Evolutionary conservation across 164 flowering plant species (phyloP).

Genomic region (Macadamia integrifolia): DNA sequence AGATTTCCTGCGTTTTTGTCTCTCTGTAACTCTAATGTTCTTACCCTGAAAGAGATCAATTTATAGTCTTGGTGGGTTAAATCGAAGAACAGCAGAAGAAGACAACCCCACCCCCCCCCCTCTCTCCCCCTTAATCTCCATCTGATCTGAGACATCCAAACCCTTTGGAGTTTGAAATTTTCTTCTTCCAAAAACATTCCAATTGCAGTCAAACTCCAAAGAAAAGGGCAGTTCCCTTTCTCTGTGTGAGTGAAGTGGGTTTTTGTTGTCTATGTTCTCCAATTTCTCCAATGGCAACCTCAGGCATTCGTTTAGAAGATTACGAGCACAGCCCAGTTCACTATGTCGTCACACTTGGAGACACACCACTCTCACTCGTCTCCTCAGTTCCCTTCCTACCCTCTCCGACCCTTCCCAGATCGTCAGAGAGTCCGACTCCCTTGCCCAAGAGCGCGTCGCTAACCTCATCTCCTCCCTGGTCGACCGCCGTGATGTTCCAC

Average conservation of each 20-base stretch:
- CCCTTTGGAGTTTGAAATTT: no score
- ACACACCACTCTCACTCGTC: conserved; percentile 53
- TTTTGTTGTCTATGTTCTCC: no score
- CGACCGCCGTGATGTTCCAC: conserved; percentile 87
- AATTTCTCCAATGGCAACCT: background rate
- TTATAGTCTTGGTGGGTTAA: no score
- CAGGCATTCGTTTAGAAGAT: conserved; percentile 22
- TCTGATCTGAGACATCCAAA: no score
- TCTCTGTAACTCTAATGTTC: no score
- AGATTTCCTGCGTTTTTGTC: no score
- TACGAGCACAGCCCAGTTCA: conserved; percentile 79
- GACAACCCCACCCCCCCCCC: no score
- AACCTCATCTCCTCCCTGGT: conserved; percentile 59
- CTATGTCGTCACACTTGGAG: conserved; percentile 61
- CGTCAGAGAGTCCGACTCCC: conserved; percentile 65
- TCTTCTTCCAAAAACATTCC: background rate
- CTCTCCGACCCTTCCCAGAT: conserved; percentile 50
- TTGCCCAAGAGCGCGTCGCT: conserved; percentile 56
- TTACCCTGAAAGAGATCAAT: no score
- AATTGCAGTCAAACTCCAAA: background rate
- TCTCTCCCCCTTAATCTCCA: no score
- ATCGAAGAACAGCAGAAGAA: no score
- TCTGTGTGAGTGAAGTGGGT: no score
- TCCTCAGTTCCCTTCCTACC: conserved; percentile 55
- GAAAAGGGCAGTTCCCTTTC: no score